Percentiles rank a stretch among this genome's conserved stretches.
Evolutionary conservation across 441 rosid species (phyloP).

Genomic region (Gossypium schwendimanii): DNA sequence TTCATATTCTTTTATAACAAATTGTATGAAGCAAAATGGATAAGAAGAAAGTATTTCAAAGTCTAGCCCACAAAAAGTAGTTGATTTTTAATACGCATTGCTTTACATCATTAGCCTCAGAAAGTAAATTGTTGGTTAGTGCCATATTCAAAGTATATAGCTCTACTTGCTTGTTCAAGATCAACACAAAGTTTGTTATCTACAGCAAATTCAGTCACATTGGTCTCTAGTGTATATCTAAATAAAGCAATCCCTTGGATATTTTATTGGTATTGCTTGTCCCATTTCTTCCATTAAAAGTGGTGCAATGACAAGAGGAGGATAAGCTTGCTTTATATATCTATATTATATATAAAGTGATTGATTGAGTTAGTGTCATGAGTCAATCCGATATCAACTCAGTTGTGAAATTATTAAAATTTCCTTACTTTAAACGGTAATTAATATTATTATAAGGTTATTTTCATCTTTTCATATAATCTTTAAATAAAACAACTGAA

Average conservation of each 20-base stretch:
- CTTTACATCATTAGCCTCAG: too few relatives aligned
- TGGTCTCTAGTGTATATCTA: neutral
- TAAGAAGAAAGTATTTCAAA: neutral
- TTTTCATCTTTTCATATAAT: too few relatives aligned
- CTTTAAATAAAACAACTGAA: too few relatives aligned
- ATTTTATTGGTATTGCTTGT: neutral
- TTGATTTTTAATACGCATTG: neutral
- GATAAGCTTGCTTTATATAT: neutral
- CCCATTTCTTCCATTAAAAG: neutral
- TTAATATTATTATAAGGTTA: too few relatives aligned
- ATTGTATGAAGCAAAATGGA: neutral
- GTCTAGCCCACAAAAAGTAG: neutral
- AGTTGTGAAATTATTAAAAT: too few relatives aligned
- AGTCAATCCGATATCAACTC: too few relatives aligned
- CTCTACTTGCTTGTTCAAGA: neutral
- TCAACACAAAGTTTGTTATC: neutral
- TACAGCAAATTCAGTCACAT: neutral
- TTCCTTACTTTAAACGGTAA: too few relatives aligned
- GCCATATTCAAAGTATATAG: neutral
- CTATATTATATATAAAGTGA: neutral
- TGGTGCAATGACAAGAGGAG: neutral
- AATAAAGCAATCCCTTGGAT: neutral
- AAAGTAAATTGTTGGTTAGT: neutral
- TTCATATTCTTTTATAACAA: neutral
- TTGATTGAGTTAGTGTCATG: too few relatives aligned